Evolutionary conservation across 2,329 filamentous ascomycete species (phyloP).

Genomic region (Talaromyces sp.): DNA sequence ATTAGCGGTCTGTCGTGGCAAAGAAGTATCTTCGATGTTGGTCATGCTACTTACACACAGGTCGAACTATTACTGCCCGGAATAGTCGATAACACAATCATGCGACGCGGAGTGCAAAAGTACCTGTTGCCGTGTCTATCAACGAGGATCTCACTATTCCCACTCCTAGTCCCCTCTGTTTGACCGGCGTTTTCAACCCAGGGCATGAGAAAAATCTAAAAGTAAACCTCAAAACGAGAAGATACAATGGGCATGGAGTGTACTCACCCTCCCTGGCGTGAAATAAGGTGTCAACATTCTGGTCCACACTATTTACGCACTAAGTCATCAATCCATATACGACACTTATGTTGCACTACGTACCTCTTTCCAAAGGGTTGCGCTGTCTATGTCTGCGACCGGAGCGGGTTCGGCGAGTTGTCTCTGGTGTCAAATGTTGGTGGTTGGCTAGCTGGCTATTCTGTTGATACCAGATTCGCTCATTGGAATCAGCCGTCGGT

Average conservation of each 20-base stretch:
- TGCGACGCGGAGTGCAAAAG: slow-evolving; percentile 1
- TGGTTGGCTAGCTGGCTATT: not conserved
- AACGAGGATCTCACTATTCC: not conserved
- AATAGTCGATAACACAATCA: not conserved
- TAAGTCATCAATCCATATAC: not conserved
- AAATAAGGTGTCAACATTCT: not conserved
- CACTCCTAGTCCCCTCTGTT: not conserved
- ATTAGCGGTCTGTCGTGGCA: not conserved
- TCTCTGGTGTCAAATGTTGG: not conserved
- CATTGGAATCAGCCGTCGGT: not conserved
- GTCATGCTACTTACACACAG: slow-evolving; percentile 34
- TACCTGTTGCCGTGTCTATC: not conserved
- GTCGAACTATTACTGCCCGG: slow-evolving; percentile 25
- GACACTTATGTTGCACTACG: not conserved
- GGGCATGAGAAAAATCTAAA: slow-evolving; percentile 8
- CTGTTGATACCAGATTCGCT: not conserved
- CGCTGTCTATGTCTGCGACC: not conserved
- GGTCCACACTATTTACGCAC: not conserved
- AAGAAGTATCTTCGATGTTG: not conserved
- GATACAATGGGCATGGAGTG: not conserved
- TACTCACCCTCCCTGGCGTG: slow-evolving; percentile 10
- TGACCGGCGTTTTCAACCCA: slow-evolving; percentile 1
- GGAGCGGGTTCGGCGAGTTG: not conserved
- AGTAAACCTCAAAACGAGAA: no score
- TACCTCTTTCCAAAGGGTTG: not conserved